phyloP scores from a whole-genome alignment of 805 yeast genomes.

The Ogataea dorogensis region DNA sequence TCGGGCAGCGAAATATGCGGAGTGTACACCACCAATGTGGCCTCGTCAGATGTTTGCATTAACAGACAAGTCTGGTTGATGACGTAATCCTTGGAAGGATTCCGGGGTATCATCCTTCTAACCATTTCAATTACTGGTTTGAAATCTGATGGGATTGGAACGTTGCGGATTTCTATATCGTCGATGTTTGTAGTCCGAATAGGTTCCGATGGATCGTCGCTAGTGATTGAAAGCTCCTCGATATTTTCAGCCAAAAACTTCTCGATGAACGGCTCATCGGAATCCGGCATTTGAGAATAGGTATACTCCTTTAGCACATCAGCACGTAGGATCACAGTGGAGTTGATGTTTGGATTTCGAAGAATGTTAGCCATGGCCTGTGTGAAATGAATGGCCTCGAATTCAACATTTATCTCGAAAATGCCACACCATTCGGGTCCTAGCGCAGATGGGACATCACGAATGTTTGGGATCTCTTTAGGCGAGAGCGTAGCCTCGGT shows the following conservation, averaged over 20 bases:
- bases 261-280: conserved; percentile 30
- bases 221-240: conserved; percentile 32
- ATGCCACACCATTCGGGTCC: conserved; percentile 66
- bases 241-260: conserved; percentile 31
- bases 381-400: conserved; percentile 57
- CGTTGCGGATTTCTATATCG: conserved; percentile 41
- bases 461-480: conserved; percentile 39
- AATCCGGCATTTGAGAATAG: conserved; percentile 35
- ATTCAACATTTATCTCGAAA: conserved; percentile 48
- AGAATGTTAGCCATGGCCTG: conserved; percentile 78
- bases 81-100: conserved; percentile 79
- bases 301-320: conserved; percentile 62
- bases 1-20: conserved; percentile 66
- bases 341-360: conserved; percentile 83
- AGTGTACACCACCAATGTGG: conserved; percentile 64
- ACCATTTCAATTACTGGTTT: conserved; percentile 53
- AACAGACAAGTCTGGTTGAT: conserved; percentile 82
- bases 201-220: conserved; percentile 18
- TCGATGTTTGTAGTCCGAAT: conserved; percentile 33
- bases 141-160: conserved; percentile 31
- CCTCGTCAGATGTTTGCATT: conserved; percentile 36
- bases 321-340: conserved; percentile 86
- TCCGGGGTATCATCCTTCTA: conserved; percentile 88
- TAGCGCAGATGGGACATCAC: conserved; percentile 41
- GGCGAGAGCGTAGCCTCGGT: conserved; percentile 25